A percentile compares a stretch with the other conserved stretches of the same genome.
These are phyloP conservation scores for Globisporangium rhizosaccharum DNA, from an alignment of 352 stramenopile species.

Conservation along the genomic window DNA sequence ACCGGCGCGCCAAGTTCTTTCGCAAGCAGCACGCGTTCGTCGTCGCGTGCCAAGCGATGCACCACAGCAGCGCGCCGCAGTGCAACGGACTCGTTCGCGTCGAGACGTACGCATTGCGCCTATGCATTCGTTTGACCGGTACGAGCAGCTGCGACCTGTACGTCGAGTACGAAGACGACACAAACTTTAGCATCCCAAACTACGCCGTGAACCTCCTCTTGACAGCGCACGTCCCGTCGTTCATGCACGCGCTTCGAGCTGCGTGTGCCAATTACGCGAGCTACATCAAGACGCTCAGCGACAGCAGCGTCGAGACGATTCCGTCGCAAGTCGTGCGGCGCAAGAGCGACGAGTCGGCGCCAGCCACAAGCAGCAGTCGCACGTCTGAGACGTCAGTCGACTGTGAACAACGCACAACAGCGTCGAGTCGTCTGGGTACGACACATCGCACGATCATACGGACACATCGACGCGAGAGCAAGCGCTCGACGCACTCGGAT, in stretches of 20 bases:
- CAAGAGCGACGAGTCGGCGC: conserved; percentile 9
- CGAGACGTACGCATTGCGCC: conserved; percentile 48
- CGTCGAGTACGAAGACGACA: conserved; percentile 77
- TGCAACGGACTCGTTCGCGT: conserved; percentile 44
- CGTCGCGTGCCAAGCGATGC: conserved; percentile 48
- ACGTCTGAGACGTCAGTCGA: conserved; percentile 2
- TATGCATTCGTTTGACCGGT: conserved; percentile 56
- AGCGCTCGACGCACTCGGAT: not conserved
- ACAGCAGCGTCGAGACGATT: conserved; percentile 33
- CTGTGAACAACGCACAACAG: not conserved
- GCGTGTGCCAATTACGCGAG: conserved; percentile 53
- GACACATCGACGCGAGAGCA: not conserved
- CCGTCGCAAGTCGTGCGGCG: conserved; percentile 47
- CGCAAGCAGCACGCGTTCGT: conserved; percentile 51
- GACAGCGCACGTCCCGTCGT: conserved; percentile 43
- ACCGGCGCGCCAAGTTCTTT: conserved; percentile 56
- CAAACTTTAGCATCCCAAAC: conserved; percentile 70
- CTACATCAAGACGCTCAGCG: conserved; percentile 38
- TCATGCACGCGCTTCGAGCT: conserved; percentile 49
- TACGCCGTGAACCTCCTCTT: conserved; percentile 60
- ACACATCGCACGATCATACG: conserved; percentile 5
- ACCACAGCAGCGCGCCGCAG: conserved; percentile 41
- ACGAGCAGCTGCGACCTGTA: conserved; percentile 64
- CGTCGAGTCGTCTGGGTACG: not conserved
- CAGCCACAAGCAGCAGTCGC: not conserved